phyloP scores from a whole-genome alignment of 1,139 yeast genomes.

The Torulaspora pretoriensis region DNA sequence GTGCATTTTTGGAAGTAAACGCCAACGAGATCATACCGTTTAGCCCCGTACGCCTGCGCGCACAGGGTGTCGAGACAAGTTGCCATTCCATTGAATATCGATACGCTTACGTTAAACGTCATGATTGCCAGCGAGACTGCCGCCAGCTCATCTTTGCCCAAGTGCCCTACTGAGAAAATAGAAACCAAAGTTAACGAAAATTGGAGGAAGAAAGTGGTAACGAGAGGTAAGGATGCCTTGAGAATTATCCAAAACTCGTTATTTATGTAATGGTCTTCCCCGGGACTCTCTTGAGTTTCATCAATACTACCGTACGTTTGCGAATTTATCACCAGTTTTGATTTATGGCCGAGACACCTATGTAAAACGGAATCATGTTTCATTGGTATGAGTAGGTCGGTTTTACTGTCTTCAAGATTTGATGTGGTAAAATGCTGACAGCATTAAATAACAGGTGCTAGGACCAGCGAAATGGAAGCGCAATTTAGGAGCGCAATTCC shows the following conservation, averaged over 20 bases:
- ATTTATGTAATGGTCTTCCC: neutral
- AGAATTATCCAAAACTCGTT: slow-evolving; percentile 2
- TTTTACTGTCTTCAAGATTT: neutral
- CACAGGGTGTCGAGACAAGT: slow-evolving; percentile 52
- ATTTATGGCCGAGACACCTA: neutral
- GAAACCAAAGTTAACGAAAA: slow-evolving; percentile 44
- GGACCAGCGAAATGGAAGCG: neutral
- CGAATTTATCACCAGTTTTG: neutral
- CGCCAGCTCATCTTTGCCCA: slow-evolving; percentile 40
- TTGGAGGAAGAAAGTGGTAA: slow-evolving; percentile 47
- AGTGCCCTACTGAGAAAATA: slow-evolving; percentile 44
- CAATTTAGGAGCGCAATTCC: slow-evolving; percentile 3
- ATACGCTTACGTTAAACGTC: slow-evolving; percentile 47
- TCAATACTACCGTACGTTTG: neutral
- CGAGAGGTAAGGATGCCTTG: slow-evolving; percentile 36
- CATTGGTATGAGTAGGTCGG: neutral
- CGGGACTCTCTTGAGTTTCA: neutral
- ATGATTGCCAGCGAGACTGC: slow-evolving; percentile 50
- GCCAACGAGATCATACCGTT: slow-evolving; percentile 39
- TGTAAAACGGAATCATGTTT: slow-evolving; percentile 2
- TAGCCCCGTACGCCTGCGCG: slow-evolving; percentile 49
- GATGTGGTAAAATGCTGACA: neutral
- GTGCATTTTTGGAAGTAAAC: slow-evolving; percentile 44
- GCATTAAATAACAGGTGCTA: neutral
- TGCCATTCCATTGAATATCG: slow-evolving; percentile 53